Conservation (phyloP, 2,329 filamentous ascomycete genomes). For the Emergomyces africanus region DNA sequence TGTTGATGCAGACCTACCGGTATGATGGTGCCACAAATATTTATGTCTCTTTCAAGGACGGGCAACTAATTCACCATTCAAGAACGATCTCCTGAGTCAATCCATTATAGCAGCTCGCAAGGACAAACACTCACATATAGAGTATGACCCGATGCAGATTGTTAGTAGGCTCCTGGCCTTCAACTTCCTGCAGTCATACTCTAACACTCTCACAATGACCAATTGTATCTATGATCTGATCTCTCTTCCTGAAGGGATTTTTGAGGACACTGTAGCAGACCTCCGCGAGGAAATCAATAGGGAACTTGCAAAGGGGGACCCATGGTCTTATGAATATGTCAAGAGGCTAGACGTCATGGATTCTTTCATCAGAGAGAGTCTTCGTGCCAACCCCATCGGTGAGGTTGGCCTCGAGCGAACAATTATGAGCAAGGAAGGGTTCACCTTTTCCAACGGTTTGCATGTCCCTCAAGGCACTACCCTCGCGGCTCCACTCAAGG, state of each 20-base stretch:
- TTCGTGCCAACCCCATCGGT: conserved; percentile 10
- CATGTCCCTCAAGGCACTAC: conserved; percentile 10
- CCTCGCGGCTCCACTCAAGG: conserved; percentile 5
- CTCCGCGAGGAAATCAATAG: conserved; percentile 4
- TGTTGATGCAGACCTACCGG: not conserved
- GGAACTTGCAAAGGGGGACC: conserved; percentile 1
- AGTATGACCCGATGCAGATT: conserved; percentile 8
- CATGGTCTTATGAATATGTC: conserved; percentile 4
- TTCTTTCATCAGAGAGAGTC: conserved; percentile 12
- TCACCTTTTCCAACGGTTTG: conserved; percentile 11
- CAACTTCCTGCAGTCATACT: conserved; percentile 7
- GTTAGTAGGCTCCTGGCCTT: conserved; percentile 3
- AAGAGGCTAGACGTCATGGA: conserved; percentile 11
- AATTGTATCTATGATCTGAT: conserved; percentile 11
- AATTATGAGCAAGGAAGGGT: conserved; percentile 9
- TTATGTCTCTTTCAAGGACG: not conserved
- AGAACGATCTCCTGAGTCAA: conserved; percentile 6
- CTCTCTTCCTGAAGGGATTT: conserved; percentile 3
- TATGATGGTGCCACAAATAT: not conserved
- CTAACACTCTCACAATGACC: conserved; percentile 8
- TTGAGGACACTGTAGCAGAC: conserved; percentile 5
- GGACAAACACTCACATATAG: conserved; percentile 6
- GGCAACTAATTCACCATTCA: not conserved
- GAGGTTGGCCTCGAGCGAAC: conserved; percentile 11
- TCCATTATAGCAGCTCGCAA: conserved; percentile 9